phyloP scores from a whole-genome alignment of 176 grass and related monocot species.

The Carex kokanica region DNA sequence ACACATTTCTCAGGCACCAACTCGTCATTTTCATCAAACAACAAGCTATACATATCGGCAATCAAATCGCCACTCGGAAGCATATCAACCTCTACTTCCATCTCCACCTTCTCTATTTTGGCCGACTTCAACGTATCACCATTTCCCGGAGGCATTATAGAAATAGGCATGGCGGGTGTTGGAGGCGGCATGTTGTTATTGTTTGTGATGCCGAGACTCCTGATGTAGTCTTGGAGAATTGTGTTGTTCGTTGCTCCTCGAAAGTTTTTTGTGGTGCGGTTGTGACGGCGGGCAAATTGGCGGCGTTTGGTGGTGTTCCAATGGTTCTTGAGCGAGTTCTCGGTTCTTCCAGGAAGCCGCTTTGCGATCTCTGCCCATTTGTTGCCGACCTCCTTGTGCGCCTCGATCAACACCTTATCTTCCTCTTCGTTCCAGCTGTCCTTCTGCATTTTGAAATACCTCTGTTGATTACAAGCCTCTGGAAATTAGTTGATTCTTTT shows the following conservation, averaged over 20 bases:
- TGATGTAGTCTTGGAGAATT: constrained; percentile 82
- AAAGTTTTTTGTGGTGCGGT: constrained; percentile 32
- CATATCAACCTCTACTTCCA: constrained; percentile 25
- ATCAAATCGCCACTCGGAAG: constrained; percentile 35
- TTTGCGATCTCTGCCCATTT: constrained; percentile 98
- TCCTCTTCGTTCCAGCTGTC: constrained; percentile 89
- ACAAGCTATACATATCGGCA: constrained; percentile 34
- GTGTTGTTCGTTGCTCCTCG: constrained; percentile 46
- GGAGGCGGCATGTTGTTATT: not conserved
- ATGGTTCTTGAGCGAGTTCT: constrained; percentile 95
- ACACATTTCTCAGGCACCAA: not conserved
- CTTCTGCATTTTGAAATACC: constrained; percentile 48
- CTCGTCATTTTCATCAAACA: constrained; percentile 42
- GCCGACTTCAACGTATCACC: not conserved
- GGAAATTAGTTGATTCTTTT: not conserved
- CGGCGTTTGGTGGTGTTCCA: constrained; percentile 93
- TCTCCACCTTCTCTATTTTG: constrained; percentile 13
- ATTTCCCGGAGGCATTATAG: not conserved
- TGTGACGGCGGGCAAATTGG: constrained; percentile 49
- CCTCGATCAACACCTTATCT: constrained; percentile 75
- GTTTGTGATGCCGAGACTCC: constrained; percentile 42
- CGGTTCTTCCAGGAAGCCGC: constrained; percentile 75
- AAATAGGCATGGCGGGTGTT: not conserved
- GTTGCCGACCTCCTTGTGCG: constrained; percentile 84
- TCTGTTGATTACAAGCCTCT: not conserved